A percentile compares a stretch with the other conserved stretches of the same genome.
Evolutionary conservation across 2,329 filamentous ascomycete genomes (phyloP).

Genomic region (Xylariales sp.): DNA sequence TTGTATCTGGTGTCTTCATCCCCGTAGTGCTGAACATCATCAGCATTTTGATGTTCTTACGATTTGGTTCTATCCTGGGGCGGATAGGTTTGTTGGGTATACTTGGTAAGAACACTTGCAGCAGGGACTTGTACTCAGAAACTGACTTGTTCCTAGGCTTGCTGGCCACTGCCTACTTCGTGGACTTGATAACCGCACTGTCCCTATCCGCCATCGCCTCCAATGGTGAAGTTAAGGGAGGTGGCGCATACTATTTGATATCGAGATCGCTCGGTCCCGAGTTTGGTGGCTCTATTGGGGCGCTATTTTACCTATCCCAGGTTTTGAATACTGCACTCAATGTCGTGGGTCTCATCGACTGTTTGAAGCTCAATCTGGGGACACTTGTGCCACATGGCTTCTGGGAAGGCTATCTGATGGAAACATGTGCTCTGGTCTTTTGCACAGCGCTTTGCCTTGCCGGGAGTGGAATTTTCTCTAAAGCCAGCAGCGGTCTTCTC

Average conservation of each 20-base stretch:
- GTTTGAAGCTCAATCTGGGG: conserved; percentile 71
- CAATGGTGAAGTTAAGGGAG: conserved; percentile 83
- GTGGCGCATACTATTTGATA: conserved; percentile 85
- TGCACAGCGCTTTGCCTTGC: conserved; percentile 75
- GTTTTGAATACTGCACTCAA: conserved; percentile 85
- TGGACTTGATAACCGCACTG: conserved; percentile 79
- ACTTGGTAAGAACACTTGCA: conserved; percentile 52
- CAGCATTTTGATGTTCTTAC: conserved; percentile 87
- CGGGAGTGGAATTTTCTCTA: conserved; percentile 74
- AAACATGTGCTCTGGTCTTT: conserved; percentile 63
- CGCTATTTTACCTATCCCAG: conserved; percentile 88
- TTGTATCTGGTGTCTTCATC: conserved; percentile 76
- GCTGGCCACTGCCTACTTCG: conserved; percentile 69
- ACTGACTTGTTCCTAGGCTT: conserved; percentile 46
- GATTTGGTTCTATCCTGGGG: conserved; percentile 80
- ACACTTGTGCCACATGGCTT: conserved; percentile 62
- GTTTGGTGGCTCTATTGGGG: conserved; percentile 82
- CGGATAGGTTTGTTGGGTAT: conserved; percentile 77
- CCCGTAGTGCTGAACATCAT: conserved; percentile 86
- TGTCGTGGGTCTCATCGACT: conserved; percentile 80
- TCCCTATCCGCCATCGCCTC: conserved; percentile 86
- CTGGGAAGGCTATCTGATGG: conserved; percentile 73
- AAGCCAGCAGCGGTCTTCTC: conserved; percentile 73
- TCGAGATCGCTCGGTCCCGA: conserved; percentile 81
- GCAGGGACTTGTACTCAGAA: conserved; percentile 7